phyloP scores from a whole-genome alignment of 2,329 filamentous ascomycete species.

The Colletotrichum tamarilloi region DNA sequence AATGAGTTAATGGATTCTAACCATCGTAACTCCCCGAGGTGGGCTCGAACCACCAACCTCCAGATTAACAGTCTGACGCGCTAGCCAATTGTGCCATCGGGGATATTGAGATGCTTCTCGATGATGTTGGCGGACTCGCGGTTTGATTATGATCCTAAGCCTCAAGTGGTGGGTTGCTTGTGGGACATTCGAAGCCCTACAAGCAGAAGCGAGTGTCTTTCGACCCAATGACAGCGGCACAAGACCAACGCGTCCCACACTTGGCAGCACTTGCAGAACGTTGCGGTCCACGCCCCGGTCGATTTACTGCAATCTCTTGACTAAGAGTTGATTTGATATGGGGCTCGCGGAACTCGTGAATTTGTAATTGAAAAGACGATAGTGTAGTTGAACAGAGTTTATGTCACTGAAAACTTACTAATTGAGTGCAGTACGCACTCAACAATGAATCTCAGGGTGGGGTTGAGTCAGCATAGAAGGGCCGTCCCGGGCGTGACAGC shows the following conservation, averaged over 20 bases:
- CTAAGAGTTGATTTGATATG: too few species aligned
- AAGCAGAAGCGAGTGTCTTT: background rate
- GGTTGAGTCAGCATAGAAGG: background rate
- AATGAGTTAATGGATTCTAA: background rate
- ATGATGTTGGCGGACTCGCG: background rate
- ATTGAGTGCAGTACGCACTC: background rate
- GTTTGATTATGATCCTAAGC: background rate
- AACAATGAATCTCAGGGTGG: background rate
- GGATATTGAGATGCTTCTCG: background rate
- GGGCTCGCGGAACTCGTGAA: background rate
- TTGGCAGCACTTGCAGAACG: background rate
- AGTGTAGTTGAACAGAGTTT: background rate
- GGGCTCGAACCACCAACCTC: conserved; percentile 36
- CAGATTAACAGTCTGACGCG: conserved; percentile 36
- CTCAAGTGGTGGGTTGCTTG: background rate
- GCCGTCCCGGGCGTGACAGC: background rate
- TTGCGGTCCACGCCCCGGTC: background rate
- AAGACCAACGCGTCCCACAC: background rate
- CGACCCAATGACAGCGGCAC: background rate
- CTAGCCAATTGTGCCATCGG: conserved; percentile 36
- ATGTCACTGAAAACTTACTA: background rate
- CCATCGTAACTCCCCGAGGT: background rate
- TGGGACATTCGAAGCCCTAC: conserved; percentile 15
- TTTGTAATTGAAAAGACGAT: background rate
- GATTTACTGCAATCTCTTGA: too few species aligned